Conservation (phyloP, 257 asterid species). For the Verbena officinalis region DNA sequence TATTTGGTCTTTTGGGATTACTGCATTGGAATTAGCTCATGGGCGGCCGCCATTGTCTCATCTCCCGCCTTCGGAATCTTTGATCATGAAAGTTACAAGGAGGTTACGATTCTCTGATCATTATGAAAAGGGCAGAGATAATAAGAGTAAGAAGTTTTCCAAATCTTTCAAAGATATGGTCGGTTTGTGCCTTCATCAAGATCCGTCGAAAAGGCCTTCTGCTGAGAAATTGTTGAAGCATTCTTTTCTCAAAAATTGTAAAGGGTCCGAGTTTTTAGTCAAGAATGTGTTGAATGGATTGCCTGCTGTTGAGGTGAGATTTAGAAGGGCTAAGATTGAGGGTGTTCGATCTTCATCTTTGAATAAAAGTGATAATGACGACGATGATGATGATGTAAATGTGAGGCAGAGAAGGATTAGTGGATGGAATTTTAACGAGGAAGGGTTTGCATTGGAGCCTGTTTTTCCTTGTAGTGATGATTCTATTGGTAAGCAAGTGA, state of each 20-base stretch:
- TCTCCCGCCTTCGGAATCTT: constrained; percentile 74
- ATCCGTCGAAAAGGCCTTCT: constrained; percentile 77
- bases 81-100: constrained; percentile 78
- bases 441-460: constrained; percentile 72
- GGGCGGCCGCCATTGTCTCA: constrained; percentile 91
- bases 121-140: constrained; percentile 53
- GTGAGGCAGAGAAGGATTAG: constrained; percentile 72
- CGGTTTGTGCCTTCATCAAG: constrained; percentile 79
- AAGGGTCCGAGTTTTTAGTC: constrained; percentile 58
- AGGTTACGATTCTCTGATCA: constrained; percentile 70
- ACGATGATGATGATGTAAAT: constrained; percentile 38
- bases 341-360: background rate
- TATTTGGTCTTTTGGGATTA: constrained; percentile 91
- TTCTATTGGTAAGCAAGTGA: constrained; percentile 29
- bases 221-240: constrained; percentile 72
- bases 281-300: constrained; percentile 66
- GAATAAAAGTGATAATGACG: constrained; percentile 13
- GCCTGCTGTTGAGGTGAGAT: constrained; percentile 71
- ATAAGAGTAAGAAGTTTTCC: constrained; percentile 63
- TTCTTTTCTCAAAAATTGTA: constrained; percentile 65
- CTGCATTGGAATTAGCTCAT: constrained; percentile 83
- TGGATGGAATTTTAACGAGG: constrained; percentile 83
- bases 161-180: constrained; percentile 78
- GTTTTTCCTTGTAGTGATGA: constrained; percentile 45
- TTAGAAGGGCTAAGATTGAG: constrained; percentile 20